A percentile compares a stretch with the other conserved stretches of the same genome.
These are phyloP conservation scores for Aspergillus persii DNA, from an alignment of 2,329 filamentous ascomycete genomes.

Conservation along the genomic window DNA sequence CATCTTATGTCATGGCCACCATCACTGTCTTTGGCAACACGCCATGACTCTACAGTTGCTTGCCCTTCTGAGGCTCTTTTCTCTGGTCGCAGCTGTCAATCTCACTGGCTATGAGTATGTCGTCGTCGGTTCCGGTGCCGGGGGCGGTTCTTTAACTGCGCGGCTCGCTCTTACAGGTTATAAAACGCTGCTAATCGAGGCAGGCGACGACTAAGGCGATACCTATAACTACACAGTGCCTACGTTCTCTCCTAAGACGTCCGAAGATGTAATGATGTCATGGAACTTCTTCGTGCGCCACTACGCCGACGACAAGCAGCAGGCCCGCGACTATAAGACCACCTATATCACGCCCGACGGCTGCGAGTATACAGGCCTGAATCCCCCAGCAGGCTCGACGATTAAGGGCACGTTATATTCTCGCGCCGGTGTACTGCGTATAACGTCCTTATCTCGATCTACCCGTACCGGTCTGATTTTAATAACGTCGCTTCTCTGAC, in stretches of 20 bases:
- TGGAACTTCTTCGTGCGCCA: constrained; percentile 41
- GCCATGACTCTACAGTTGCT: background rate
- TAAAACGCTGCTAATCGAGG: constrained; percentile 38
- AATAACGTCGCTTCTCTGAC: constrained; percentile 57
- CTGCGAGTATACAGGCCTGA: constrained; percentile 52
- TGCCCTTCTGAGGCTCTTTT: constrained; percentile 3
- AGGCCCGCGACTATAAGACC: constrained; percentile 36
- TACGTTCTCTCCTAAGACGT: constrained; percentile 25
- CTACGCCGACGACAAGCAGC: constrained; percentile 29
- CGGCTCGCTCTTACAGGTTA: constrained; percentile 35
- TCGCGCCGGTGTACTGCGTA: constrained; percentile 58
- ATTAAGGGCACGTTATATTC: constrained; percentile 59
- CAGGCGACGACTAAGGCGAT: constrained; percentile 35
- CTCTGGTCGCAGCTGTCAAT: constrained; percentile 18
- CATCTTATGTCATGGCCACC: background rate
- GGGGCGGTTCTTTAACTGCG: constrained; percentile 37
- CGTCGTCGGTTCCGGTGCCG: constrained; percentile 37
- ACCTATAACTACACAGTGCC: constrained; percentile 31
- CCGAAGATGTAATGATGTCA: constrained; percentile 28
- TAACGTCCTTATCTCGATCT: constrained; percentile 59
- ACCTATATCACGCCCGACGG: constrained; percentile 48
- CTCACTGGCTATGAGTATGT: constrained; percentile 39
- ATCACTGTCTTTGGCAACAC: background rate
- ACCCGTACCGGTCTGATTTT: constrained; percentile 61
- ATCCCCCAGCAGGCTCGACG: constrained; percentile 52